Base-by-base conservation (phyloP, 1,284 basidiomycete genomes). In the Neolentinus lepideus region DNA sequence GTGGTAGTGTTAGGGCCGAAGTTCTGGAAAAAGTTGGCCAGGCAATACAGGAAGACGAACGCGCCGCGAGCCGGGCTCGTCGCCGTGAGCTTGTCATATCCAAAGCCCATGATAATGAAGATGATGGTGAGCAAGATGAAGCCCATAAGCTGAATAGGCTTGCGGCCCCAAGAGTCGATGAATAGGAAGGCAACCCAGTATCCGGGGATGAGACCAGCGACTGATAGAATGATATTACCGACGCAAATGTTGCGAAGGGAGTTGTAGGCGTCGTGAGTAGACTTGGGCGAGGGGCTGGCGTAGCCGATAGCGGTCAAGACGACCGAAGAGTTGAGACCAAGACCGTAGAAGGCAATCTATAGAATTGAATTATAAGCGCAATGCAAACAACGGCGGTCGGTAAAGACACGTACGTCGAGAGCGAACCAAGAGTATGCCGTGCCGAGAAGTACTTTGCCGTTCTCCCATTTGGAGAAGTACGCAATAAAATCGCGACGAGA, bases 1-100 rank as follows among this genome's bases (percentile, higher is more conserved):
- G 90, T 94, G 0, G 90, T 93, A 0, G 83, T 82, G 71, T 92
- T 93, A 52, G 90, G 86, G 0, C 90, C 90, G 65, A 85, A 88
- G 69, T 85, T 86, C 72, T 85, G 80, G 78, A 85, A 85, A 73
- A 85, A 85, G 67, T 85, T 83, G 59, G 86, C 75, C 25, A 90
- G 71, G 67, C 88, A 90, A 72, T 89, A 91, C 31, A 90, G 75
- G 73, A 88, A 83, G 53, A 91, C 84, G 69, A 92, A 91, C 2
- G 80, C 83, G 61, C 83, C 83, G 59, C 71, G 75, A 38, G 80
- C 76, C 11, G 71, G 59, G 9, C 67, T 57, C 19, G 81, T 83
- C 38, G 76, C 72, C 56, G 71, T 82, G 61, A 94, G 77, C 65
- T 78, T 77, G 67, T 88, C 74, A 69, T 84, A 92, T 2, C 76